Base-by-base conservation (phyloP, 768 basidiomycete genomes). In the Mycena pura region DNA sequence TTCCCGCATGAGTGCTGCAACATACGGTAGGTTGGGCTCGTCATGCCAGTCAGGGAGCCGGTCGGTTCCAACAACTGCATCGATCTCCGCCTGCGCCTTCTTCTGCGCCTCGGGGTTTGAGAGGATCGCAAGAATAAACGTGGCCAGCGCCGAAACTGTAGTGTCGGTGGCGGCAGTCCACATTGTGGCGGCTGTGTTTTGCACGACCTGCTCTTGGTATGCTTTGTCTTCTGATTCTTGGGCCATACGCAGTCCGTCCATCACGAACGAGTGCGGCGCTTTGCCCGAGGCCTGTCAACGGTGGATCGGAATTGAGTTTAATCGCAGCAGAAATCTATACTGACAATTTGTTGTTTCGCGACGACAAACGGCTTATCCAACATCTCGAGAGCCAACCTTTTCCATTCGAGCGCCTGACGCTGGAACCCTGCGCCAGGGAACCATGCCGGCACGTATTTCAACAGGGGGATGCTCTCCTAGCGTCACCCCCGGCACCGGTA, bases 361-460 rank as follows among this genome's bases (percentile, higher is more conserved):
- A 71, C 71, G 6, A 68, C 57, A 49, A 78, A 83, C 0, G 82
- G 82, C 11, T 72, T 66, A 31, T 80, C 74, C 15, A 76, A 67
- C 75, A 80, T 78, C 17, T 76, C 70, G 6, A 72, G 57, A 22
- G 75, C 70, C 11, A 76, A 66, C 22, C 60, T 68, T 27, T 72
- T 72, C 66, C 78, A 76, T 34, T 68, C 49, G 25, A 70, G 68
- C 1, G 82, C 81, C 43, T 69, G 73, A 39, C 69, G 73, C 60
- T 82, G 75, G 68, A 15, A 34, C 9, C 32, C 15, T 34, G 32
- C 32, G 32, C 32, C 32, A 15, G 32, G 32, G 32, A 34, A 34
- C 32, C 32, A 34, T 15, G 8, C 32, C 9, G 32, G 32, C 15
- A 34, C 15, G 32, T 8, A 34, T 15, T 15, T 8, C 15, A 34